A percentile compares a stretch with the other conserved stretches of the same genome.
Evolutionary conservation across 176 grass and related monocot genomes (phyloP).

Genomic region (Aegilops sharonensis): DNA sequence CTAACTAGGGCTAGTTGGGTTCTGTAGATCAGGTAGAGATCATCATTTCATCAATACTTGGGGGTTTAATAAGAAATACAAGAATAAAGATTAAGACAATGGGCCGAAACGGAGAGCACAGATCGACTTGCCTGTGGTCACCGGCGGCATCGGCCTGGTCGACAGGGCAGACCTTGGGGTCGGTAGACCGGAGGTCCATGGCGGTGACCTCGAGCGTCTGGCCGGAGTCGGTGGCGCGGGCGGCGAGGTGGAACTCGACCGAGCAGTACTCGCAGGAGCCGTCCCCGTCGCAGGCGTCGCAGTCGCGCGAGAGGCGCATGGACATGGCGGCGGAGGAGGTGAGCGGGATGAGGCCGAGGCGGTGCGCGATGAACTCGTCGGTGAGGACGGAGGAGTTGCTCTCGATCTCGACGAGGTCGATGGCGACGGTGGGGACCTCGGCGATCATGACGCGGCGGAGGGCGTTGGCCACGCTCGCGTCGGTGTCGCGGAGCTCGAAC

Average conservation of each 20-base stretch:
- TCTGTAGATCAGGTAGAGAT: neutral
- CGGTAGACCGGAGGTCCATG: conserved; percentile 57
- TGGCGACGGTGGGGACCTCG: conserved; percentile 89
- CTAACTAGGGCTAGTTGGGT: neutral
- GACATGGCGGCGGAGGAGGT: conserved; percentile 74
- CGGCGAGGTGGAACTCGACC: conserved; percentile 79
- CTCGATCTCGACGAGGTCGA: conserved; percentile 93
- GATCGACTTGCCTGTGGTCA: conserved; percentile 47
- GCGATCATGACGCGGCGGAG: conserved; percentile 94
- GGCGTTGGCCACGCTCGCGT: conserved; percentile 90
- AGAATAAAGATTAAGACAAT: neutral
- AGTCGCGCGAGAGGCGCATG: conserved; percentile 97
- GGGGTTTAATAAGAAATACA: neutral
- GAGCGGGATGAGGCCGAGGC: conserved; percentile 93
- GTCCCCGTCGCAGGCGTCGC: conserved; percentile 89
- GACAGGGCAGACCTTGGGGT: conserved; percentile 55
- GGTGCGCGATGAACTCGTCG: conserved; percentile 96
- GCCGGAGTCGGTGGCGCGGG: conserved; percentile 68
- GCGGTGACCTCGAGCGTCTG: conserved; percentile 92
- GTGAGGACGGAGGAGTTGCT: conserved; percentile 93
- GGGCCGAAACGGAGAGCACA: neutral
- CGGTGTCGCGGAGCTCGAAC: conserved; percentile 90
- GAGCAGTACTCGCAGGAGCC: conserved; percentile 89
- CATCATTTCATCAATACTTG: neutral
- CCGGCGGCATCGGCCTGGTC: conserved; percentile 36